Evolutionary conservation across 148 eudicot species (phyloP).

Genomic region (Rhododendron griersonianum): DNA sequence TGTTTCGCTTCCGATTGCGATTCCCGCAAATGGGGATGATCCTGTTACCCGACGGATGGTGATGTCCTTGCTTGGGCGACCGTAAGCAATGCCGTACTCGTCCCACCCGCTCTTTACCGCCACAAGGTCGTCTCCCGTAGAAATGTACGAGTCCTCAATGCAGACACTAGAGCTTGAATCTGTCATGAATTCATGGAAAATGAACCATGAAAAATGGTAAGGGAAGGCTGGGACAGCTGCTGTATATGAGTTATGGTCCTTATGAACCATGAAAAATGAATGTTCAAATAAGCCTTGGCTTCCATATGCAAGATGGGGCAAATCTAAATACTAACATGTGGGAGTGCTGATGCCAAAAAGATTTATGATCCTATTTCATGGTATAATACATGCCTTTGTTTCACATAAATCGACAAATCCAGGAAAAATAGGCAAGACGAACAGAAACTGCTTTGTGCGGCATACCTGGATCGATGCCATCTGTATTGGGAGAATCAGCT

Average conservation of each 20-base stretch:
- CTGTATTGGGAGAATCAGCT: slow-evolving; percentile 85
- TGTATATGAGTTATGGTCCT: background rate
- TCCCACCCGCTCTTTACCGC: slow-evolving; percentile 98
- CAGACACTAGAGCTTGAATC: slow-evolving; percentile 93
- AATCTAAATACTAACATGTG: background rate
- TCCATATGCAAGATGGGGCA: background rate
- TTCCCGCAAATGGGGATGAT: slow-evolving; percentile 82
- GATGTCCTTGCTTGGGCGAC: slow-evolving; percentile 66
- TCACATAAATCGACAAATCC: background rate
- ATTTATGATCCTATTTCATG: background rate
- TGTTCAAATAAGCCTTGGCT: background rate
- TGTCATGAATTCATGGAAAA: slow-evolving; percentile 11
- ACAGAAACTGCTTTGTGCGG: background rate
- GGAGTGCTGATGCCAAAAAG: background rate
- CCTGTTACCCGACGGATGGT: slow-evolving; percentile 77
- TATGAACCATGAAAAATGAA: background rate
- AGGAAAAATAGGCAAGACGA: background rate
- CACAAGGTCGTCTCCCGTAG: slow-evolving; percentile 88
- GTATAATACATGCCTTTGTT: background rate
- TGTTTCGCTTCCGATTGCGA: slow-evolving; percentile 88
- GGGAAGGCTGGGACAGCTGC: background rate
- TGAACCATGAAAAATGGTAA: background rate
- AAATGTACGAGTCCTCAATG: slow-evolving; percentile 88
- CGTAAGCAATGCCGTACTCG: slow-evolving; percentile 74
- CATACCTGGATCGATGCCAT: slow-evolving; percentile 97